Evolutionary conservation across 2,329 filamentous ascomycete species (phyloP).

Genomic region (Bretziella fagacearum): DNA sequence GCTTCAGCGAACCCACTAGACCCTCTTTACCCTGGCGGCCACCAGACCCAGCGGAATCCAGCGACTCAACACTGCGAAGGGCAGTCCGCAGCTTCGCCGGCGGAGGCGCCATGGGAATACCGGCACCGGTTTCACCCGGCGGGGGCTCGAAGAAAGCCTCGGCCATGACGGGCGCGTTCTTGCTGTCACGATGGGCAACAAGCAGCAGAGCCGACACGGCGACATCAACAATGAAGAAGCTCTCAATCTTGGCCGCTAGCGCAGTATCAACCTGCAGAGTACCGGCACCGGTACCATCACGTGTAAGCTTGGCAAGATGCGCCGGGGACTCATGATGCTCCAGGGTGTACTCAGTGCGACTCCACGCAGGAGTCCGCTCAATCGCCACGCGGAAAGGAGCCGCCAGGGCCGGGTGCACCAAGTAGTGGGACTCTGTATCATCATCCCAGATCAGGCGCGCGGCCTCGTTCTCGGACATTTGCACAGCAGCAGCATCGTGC

Average conservation of each 20-base stretch:
- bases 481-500: slow-evolving; percentile 31
- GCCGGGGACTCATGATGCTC: slow-evolving; percentile 46
- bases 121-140: slow-evolving; percentile 28
- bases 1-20: slow-evolving; percentile 12
- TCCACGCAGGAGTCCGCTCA: slow-evolving; percentile 41
- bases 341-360: slow-evolving; percentile 44
- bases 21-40: slow-evolving; percentile 10
- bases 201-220: slow-evolving; percentile 43
- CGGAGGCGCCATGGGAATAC: not conserved
- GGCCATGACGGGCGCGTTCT: slow-evolving; percentile 21
- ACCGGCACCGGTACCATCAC: slow-evolving; percentile 41
- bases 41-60: not conserved
- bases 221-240: slow-evolving; percentile 45
- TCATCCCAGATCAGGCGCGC: slow-evolving; percentile 57
- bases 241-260: slow-evolving; percentile 41
- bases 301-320: slow-evolving; percentile 42
- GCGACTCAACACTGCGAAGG: not conserved
- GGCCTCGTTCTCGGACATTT: slow-evolving; percentile 50
- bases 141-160: slow-evolving; percentile 33
- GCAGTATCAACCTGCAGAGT: slow-evolving; percentile 45
- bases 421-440: slow-evolving; percentile 40
- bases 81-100: slow-evolving; percentile 9
- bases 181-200: slow-evolving; percentile 40
- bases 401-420: slow-evolving; percentile 47
- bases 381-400: slow-evolving; percentile 45